A percentile compares a stretch with the other conserved stretches of the same genome.
phyloP scores from a whole-genome alignment of 2,329 filamentous ascomycete genomes.

The Aureobasidium subglaciale region DNA sequence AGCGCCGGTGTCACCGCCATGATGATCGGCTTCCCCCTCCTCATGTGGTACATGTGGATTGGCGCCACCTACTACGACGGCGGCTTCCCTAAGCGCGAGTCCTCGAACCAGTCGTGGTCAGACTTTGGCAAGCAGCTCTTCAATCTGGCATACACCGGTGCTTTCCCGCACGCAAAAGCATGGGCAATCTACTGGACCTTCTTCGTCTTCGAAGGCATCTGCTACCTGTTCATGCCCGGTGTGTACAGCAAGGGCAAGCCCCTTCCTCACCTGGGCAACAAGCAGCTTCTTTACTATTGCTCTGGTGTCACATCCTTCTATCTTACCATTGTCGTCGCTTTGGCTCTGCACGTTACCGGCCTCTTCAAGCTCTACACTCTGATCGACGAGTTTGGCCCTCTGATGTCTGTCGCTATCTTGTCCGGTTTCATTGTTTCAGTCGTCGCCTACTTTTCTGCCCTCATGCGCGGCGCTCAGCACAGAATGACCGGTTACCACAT shows the following conservation, averaged over 20 bases:
- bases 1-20: constrained; percentile 70
- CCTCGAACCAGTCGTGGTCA: constrained; percentile 51
- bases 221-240: constrained; percentile 81
- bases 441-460: constrained; percentile 78
- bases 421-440: constrained; percentile 80
- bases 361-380: constrained; percentile 85
- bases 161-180: constrained; percentile 72
- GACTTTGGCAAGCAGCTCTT: constrained; percentile 69
- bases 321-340: constrained; percentile 65
- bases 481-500: constrained; percentile 80
- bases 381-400: constrained; percentile 88
- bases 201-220: constrained; percentile 73
- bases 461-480: constrained; percentile 73
- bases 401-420: constrained; percentile 87
- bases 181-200: constrained; percentile 96
- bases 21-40: constrained; percentile 86
- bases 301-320: constrained; percentile 85
- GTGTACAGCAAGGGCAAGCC: constrained; percentile 85
- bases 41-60: constrained; percentile 99
- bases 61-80: constrained; percentile 89
- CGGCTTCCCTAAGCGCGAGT: constrained; percentile 57
- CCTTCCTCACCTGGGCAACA: constrained; percentile 70
- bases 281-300: constrained; percentile 91
- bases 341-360: constrained; percentile 71
- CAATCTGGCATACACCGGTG: constrained; percentile 70